A percentile compares a stretch with the other conserved stretches of the same genome.
These are phyloP conservation scores for Odontarrhena argentea DNA, from an alignment of 345 rosid genomes.

Conservation along the genomic window DNA sequence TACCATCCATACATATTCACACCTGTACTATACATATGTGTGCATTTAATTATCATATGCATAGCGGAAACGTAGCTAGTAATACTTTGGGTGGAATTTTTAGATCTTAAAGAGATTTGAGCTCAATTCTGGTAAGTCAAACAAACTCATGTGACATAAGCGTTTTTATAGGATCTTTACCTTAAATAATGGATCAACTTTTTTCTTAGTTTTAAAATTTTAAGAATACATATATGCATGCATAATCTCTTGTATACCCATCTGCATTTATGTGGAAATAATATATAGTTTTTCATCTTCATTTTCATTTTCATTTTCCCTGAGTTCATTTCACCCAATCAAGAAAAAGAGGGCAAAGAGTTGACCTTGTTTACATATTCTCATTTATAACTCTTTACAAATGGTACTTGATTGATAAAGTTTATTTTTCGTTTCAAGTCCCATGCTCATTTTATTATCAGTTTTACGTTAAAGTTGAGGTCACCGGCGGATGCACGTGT, in stretches of 20 bases:
- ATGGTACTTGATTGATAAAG: not conserved
- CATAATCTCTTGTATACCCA: constrained; percentile 29
- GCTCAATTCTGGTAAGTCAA: constrained; percentile 33
- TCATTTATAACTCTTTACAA: not conserved
- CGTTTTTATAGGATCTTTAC: constrained; percentile 70
- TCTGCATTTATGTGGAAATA: constrained; percentile 31
- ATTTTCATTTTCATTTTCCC: not conserved
- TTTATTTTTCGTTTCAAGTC: not conserved
- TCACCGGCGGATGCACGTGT: too few species aligned
- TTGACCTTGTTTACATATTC: constrained; percentile 24
- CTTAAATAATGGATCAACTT: constrained; percentile 37
- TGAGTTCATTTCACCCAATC: constrained; percentile 34
- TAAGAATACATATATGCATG: constrained; percentile 27
- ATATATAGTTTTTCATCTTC: constrained; percentile 30
- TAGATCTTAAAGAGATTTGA: constrained; percentile 33
- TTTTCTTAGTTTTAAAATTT: constrained; percentile 27
- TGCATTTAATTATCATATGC: too few species aligned
- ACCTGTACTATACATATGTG: too few species aligned
- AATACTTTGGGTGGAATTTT: not conserved
- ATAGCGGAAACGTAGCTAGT: not conserved
- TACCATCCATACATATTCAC: too few species aligned
- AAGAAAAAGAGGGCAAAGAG: constrained; percentile 27
- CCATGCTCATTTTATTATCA: not conserved
- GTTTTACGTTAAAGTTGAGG: not conserved
- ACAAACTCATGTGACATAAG: constrained; percentile 54